Evolutionary conservation across 2,329 filamentous ascomycete genomes (phyloP).

Genomic region (Sarocladiaceae sp.): DNA sequence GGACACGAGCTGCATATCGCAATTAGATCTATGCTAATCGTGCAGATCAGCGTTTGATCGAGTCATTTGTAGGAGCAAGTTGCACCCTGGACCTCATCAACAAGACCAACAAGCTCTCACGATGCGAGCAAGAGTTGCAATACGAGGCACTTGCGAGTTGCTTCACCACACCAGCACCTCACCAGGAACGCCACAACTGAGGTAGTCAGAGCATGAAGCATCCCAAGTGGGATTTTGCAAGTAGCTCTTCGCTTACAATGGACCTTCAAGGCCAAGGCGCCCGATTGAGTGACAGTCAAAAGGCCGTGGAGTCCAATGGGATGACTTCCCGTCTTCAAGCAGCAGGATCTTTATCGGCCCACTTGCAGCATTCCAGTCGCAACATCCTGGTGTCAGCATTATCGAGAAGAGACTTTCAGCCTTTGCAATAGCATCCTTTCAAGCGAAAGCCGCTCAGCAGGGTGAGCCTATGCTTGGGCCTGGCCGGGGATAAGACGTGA

Average conservation of each 20-base stretch:
- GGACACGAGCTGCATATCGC: no score
- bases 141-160: neutral
- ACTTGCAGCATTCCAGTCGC: constrained; percentile 1
- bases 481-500: neutral
- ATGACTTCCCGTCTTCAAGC: neutral
- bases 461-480: neutral
- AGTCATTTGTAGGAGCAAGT: neutral
- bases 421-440: neutral
- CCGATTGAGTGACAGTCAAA: no score
- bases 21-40: no score
- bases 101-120: neutral
- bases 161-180: neutral
- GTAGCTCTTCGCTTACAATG: neutral
- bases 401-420: neutral
- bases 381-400: neutral
- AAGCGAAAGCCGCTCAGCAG: neutral
- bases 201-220: neutral
- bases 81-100: neutral
- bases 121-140: neutral
- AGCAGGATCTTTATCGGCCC: neutral
- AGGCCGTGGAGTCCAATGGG: no score
- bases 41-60: no score
- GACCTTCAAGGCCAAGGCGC: neutral
- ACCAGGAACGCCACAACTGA: constrained; percentile 1
- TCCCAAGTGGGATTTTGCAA: constrained; percentile 3